Base-by-base conservation (phyloP, 805 yeast species). In the Scheffersomyces coipomensis region DNA sequence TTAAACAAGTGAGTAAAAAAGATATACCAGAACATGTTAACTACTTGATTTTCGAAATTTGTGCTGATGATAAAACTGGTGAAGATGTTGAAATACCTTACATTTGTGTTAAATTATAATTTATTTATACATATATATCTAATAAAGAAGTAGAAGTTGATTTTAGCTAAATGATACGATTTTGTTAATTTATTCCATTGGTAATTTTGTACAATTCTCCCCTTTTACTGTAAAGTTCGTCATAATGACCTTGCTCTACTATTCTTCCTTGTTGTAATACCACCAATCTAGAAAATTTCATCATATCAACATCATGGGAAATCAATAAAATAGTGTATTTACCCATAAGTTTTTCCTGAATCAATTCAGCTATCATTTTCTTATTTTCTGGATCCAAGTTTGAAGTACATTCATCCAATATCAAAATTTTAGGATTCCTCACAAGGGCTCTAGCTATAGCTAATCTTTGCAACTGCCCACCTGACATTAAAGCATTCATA, bases 41-140 rank as follows among this genome's bases (percentile, higher is more conserved):
- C 62, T 82, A 88, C 13, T 71, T 93, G 67, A 83, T 91, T 42
- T 76, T 93, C 42, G 99, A 91, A 65, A 76, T 93, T 33, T 88
- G 96, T 60, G 86, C 91, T 45, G 98, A 93, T 55, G 99, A 93
- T 60, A 72, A 79, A 55, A 76, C 83, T 33, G 99, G 91, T 25
- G 98, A 93, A 59, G 99, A 93, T 60, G 97, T 89, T 16, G 98
- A 90, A 53, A 88, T 89, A 47, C 99, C 99, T 23, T 89, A 79
- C 58, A 77, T 90, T 45, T 80, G 86, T 40, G 78, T 90, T 16
- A 64, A 59, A 50, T 43, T 66, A 22, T 29, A 13, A 13, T 25
- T 25, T 7, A n/a, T 21, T 9, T 21, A 21, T 21, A 21, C 9
- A 21, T 21, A n/a, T 21, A 21, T 21, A 21, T 21, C 9, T 21